Evolutionary conservation across 305 asterid genomes (phyloP), one percentile per base, ranked within the genome.

Genomic region (Salvia sclarea): DNA sequence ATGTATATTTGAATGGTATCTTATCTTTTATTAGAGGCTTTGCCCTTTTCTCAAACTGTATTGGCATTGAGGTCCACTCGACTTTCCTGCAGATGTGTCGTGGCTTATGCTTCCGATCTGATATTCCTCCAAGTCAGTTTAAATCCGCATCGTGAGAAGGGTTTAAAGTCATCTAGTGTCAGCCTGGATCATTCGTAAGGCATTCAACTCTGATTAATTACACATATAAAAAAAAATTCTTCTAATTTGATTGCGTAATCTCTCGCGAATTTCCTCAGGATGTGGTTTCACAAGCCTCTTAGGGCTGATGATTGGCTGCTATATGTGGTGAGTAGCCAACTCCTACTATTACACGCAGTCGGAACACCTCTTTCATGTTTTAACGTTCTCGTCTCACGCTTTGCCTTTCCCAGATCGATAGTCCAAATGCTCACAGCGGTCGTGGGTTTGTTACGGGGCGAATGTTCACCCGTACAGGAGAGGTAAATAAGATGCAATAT

Each of bases 251-350:
- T 44, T 58, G 40, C 37, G 14, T 7, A 12, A 58, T 33, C 13
- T 30, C 9, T 7, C 20, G 16, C 77, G n/a, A n/a, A 54, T 61
- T 64, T 69, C 76, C 63, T 47, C 89, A 94, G 99, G 95, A 89
- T 94, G 83, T 94, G 99, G 99, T 94, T 94, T 70, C 99, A 94
- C 85, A 82, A 84, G 77, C 75, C 90, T 61, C 74, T 91, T 65
- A 85, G 92, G 83, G 96, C 98, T 58, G 99, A 94, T 73, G 99
- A 94, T 59, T 94, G 99, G 99, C 77, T 91, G 80, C 82, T 94
- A 76, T 95, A 78, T 84, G 98, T 84, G 79, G 99, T 91, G 72
- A 86, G 97, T 77, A 70, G 30, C 73, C 44, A 28, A 47, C 61
- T 61, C 28, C 25, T 62, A 33, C 24, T 30, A 13, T 4, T 52